Evolutionary conservation across 2,329 filamentous ascomycete genomes (phyloP), one percentile per base, ranked within the genome.

Genomic region (Septoria petroselini): DNA sequence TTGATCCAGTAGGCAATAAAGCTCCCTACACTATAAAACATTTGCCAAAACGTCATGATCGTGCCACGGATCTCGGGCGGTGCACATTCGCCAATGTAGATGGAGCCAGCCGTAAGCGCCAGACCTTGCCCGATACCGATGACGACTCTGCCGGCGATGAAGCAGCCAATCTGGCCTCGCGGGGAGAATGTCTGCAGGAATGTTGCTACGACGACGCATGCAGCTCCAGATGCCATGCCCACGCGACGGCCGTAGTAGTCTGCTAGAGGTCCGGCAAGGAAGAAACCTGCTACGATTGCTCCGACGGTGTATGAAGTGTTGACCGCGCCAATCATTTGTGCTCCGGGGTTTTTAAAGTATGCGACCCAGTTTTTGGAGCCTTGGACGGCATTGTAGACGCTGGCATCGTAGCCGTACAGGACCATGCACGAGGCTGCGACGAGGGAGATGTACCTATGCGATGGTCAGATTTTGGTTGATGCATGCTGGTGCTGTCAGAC

Each of bases 371-470:
- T 78, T 11, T 79, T 67, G 1, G 82, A 85, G 25, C 80, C 81
- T 67, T 86, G 84, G 4, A 86, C 78, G 4, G 83, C 82, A 66
- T 88, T 88, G 74, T 83, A 88, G 39, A 86, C 83, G 30, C 82
- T 85, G 1, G 84, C 83, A 75, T 87, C 84, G 65, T 87, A 87
- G 50, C 84, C 84, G 65, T 86, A 87, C 37, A 88, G 74, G 17
- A 86, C 82, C 84, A 87, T 87, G 67, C 82, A 86, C 66, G 82
- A 81, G 62, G 84, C 83, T 49, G 84, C 84, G 57, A 86, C 80
- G 42, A 85, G 73, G 52, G 82, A 83, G 58, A 85, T 81, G 71
- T 83, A 86, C 81, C 81, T 27, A n/a, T n/a, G n/a, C n/a, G n/a
- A n/a, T n/a, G 23, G 23, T 5, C 23, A 41, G 39, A 41, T 5